Base-by-base conservation (phyloP, 176 grass and related monocot species). In the Cenchrus fungigraminus region DNA sequence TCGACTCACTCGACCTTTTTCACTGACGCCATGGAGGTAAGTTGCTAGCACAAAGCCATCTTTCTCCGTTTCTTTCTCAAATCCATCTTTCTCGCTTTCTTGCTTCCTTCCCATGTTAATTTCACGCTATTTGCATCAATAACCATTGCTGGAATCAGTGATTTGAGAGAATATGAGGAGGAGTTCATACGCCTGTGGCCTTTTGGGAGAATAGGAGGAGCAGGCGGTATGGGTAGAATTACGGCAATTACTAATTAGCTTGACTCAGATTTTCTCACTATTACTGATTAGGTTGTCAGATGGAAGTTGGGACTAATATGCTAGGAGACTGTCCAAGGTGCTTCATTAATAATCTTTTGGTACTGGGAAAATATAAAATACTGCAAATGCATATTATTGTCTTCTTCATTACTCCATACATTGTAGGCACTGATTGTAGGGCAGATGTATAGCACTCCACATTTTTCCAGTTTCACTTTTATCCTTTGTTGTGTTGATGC, bases 11-110 rank as follows among this genome's bases (percentile, higher is more conserved):
- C 37, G 37, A 40, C 65, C 56, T 28, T 57, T 64, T 64, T 63
- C 51, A 80, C 76, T 17, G 28, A 79, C 66, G 65, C 76, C 43
- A 44, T 79, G 52, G 45, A 65, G 13, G 84, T 56, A 65, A n/a
- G 46, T 1, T 4, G 28, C 42, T 50, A 43, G 20, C 73, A 68
- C 34, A 46, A n/a, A 22, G 20, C 32, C 72, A 15, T 55, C 9
- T 61, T 29, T 17, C 65, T 72, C 51, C 32, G 45, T 12, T 40
- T 44, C n/a, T 40, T 62, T 50, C 49, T 11, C 49, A 9, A 50
- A 50, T 32, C 37, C 72, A 15, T 55, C 19, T 71, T 42, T 17
- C 65, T 72, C 51, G n/a, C 55, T 25, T 37, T 44, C 15, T 25
- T 62, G 37, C 70, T 13, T 9, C 5, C n/a, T 68, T 28, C 76